Evolutionary conservation across 805 yeast genomes (phyloP).

Genomic region (Lachancea lanzarotensis): DNA sequence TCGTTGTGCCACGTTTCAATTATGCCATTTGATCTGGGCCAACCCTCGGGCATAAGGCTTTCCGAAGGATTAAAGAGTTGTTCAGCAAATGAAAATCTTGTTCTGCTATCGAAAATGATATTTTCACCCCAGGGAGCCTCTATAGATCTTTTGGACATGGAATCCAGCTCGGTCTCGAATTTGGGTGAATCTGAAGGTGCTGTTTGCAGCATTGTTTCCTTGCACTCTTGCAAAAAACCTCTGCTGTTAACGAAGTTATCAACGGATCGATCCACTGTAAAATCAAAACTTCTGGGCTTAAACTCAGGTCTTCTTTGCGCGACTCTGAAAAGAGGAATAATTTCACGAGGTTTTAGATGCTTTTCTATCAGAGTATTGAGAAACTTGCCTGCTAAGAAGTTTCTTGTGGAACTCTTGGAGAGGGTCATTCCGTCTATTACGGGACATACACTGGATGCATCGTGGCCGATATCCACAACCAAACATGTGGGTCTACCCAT

Average conservation of each 20-base stretch:
- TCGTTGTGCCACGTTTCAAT: slow-evolving; percentile 50
- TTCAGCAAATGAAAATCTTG: slow-evolving; percentile 58
- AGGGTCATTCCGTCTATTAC: slow-evolving; percentile 77
- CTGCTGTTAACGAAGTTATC: slow-evolving; percentile 50
- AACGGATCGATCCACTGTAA: slow-evolving; percentile 40
- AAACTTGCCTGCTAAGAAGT: slow-evolving; percentile 68
- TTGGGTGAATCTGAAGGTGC: slow-evolving; percentile 23
- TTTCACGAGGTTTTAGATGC: slow-evolving; percentile 30
- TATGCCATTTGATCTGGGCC: slow-evolving; percentile 44
- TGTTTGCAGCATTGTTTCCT: slow-evolving; percentile 59
- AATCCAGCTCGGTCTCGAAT: slow-evolving; percentile 23
- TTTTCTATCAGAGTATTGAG: slow-evolving; percentile 33
- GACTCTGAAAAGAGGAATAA: slow-evolving; percentile 30
- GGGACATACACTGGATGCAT: slow-evolving; percentile 68
- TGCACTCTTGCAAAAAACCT: slow-evolving; percentile 58
- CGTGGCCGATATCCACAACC: slow-evolving; percentile 83
- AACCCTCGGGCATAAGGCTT: slow-evolving; percentile 34
- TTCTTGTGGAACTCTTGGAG: slow-evolving; percentile 60
- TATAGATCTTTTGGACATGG: slow-evolving; percentile 40
- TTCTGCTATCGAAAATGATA: slow-evolving; percentile 50
- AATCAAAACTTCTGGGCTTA: slow-evolving; percentile 21
- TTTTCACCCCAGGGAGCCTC: slow-evolving; percentile 76
- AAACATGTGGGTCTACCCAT: slow-evolving; percentile 83
- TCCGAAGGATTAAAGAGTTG: slow-evolving; percentile 60
- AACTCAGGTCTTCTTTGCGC: slow-evolving; percentile 30